Evolutionary conservation across 805 yeast species (phyloP), one percentile per base, ranked within the genome.

Genomic region (Candida bentonensis): DNA sequence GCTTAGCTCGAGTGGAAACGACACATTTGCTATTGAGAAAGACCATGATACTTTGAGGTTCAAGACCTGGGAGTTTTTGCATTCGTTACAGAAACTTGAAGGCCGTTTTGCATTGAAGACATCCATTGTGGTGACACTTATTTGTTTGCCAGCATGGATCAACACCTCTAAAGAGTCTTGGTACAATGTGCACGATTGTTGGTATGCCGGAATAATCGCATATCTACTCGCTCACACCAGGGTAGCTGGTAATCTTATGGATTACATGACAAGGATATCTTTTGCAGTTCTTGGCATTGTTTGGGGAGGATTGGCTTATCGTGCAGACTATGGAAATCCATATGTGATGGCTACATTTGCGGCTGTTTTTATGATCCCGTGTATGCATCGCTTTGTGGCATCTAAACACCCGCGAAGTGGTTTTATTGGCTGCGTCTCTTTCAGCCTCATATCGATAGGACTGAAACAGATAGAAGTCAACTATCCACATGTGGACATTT

Each of bases 331-430:
- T n/a, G 36, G 36, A 30, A 30, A 30, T 17, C 20, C 36, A 5
- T 30, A 30, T 17, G 36, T 30, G 11, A 30, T 30, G 36, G 36
- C 17, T 30, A n/a, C 36, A 30, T 30, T 30, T 30, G 36, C 36
- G 5, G 36, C 36, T 11, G 36, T 30, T 5, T 30, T 30, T n/a
- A 30, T 30, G 36, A 9, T 30, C 7, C 36, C 36, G 7, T 30
- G 36, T 30, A 9, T 30, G 5, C 20, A 30, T 17, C 7, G 36
- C 5, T 30, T 30, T 15, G n/a, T 30, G 7, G 36, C 36, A 11
- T 30, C 36, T 5, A 30, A 30, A 17, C 36, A 30, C 17, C 36
- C 36, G 17, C 7, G 36, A 30, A 30, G 36, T 30, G 36, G 36
- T 11, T 30, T 30, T 30, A 30, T 30, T n/a, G 36, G 36, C 17